Percentiles rank a stretch among this genome's conserved stretches.
These are phyloP conservation scores for Tylopilus felleus DNA, from an alignment of 768 basidiomycete genomes.

Conservation along the genomic window DNA sequence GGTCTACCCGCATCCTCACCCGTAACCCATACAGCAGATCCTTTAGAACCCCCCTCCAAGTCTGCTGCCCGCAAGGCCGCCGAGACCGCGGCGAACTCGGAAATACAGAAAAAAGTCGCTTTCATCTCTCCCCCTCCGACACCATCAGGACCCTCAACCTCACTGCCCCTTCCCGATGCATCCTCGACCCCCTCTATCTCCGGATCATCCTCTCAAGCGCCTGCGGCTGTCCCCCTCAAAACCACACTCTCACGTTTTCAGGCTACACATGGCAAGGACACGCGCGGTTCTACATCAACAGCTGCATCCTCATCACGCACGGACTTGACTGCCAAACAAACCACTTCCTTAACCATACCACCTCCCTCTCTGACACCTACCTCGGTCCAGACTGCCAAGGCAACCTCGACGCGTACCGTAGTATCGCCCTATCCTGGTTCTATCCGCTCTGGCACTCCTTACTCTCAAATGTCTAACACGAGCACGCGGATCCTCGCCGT, in stretches of 20 bases:
- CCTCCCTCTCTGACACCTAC: conserved; percentile 59
- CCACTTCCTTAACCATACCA: conserved; percentile 45
- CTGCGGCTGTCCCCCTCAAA: conserved; percentile 42
- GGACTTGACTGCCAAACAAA: conserved; percentile 48
- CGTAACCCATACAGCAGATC: conserved; percentile 23
- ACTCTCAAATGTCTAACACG: conserved; percentile 71
- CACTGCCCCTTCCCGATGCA: conserved; percentile 51
- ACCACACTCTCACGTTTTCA: conserved; percentile 77
- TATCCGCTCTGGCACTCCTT: conserved; percentile 77
- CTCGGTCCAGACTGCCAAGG: conserved; percentile 49
- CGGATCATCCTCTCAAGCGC: conserved; percentile 28
- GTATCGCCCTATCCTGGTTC: conserved; percentile 67
- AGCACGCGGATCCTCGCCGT: conserved; percentile 74
- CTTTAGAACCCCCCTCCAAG: conserved; percentile 25
- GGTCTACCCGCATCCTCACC: conserved; percentile 34
- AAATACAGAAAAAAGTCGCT: conserved; percentile 81
- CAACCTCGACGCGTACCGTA: conserved; percentile 60
- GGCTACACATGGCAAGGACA: conserved; percentile 65
- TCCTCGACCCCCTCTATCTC: conserved; percentile 34
- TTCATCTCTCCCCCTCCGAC: conserved; percentile 82
- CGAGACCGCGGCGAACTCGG: conserved; percentile 34
- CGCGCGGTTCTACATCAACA: conserved; percentile 61
- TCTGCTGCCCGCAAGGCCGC: conserved; percentile 37
- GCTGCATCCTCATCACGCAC: conserved; percentile 61
- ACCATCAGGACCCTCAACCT: conserved; percentile 45